These are phyloP conservation scores for Theobroma cacao DNA, from an alignment of 345 rosid genomes.

Conservation along the genomic window DNA sequence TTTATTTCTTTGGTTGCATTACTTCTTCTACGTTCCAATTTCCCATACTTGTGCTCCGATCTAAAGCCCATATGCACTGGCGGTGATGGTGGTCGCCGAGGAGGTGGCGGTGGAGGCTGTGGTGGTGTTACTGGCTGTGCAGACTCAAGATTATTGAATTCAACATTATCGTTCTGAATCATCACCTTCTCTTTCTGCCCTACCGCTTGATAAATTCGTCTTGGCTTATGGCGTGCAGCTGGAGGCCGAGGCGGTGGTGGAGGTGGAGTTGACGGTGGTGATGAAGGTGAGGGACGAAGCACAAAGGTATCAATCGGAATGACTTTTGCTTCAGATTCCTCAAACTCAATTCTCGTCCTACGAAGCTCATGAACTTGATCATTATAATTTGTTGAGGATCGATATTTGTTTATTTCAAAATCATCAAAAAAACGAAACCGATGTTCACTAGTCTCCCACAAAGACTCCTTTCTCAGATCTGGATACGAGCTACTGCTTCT, in stretches of 20 bases:
- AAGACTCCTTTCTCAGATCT: conserved; percentile 55
- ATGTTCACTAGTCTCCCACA: conserved; percentile 45
- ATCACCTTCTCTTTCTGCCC: conserved; percentile 29
- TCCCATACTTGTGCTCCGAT: conserved; percentile 30
- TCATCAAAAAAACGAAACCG: conserved; percentile 70
- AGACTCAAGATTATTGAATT: conserved; percentile 18
- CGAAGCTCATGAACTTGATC: conserved; percentile 19
- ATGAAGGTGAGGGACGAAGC: conserved; percentile 28
- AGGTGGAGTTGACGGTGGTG: conserved; percentile 19
- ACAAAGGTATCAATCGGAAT: conserved; percentile 59
- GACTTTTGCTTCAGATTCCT: conserved; percentile 49
- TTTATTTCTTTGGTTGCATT: conserved; percentile 72
- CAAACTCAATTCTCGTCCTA: conserved; percentile 26
- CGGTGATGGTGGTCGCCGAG: conserved; percentile 33
- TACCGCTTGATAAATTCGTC: conserved; percentile 34
- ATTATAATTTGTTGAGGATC: conserved; percentile 11
- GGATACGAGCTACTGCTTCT: conserved; percentile 79
- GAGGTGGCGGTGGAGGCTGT: conserved; percentile 36
- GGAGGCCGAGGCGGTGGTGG: conserved; percentile 38
- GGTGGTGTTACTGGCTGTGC: conserved; percentile 40
- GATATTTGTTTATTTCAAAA: conserved; percentile 47
- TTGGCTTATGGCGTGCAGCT: conserved; percentile 26
- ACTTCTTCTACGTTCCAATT: conserved; percentile 53
- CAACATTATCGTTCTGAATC: conserved; percentile 20
- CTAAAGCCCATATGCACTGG: not conserved